Evolutionary conservation across 495 filamentous ascomycete genomes (phyloP).

Genomic region (Penicillium odoratum): DNA sequence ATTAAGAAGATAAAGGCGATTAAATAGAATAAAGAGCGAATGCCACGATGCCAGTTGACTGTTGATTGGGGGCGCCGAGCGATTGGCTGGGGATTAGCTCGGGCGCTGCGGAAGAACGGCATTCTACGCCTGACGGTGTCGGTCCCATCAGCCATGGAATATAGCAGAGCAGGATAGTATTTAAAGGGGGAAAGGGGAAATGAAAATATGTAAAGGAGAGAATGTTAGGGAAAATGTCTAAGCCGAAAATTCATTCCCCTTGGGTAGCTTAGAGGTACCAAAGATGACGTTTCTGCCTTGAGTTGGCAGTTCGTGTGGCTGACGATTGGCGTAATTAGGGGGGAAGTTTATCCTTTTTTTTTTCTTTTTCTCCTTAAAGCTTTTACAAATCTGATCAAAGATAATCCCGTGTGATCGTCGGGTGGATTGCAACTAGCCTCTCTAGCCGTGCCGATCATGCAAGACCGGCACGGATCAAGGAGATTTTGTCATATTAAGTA

Average conservation of each 20-base stretch:
- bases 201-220: not conserved
- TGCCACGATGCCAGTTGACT: constrained; percentile 41
- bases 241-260: not conserved
- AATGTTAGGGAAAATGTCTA: not conserved
- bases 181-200: not conserved
- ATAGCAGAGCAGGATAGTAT: too few species aligned
- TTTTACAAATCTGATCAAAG: not conserved
- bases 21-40: constrained; percentile 70
- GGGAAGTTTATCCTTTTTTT: not conserved
- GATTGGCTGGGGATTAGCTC: constrained; percentile 23
- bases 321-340: not conserved
- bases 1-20: constrained; percentile 74
- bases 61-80: constrained; percentile 31
- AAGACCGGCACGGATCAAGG: not conserved
- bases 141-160: constrained; percentile 17
- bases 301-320: too few species aligned
- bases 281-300: not conserved
- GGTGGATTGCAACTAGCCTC: not conserved
- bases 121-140: constrained; percentile 29
- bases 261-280: not conserved
- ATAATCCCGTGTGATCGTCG: constrained; percentile 1
- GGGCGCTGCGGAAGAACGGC: constrained; percentile 33
- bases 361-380: not conserved
- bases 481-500: not conserved
- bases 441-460: constrained; percentile 6